A percentile compares a stretch with the other conserved stretches of the same genome.
Evolutionary conservation across 2,329 filamentous ascomycete genomes (phyloP).

Genomic region (Apiospora hydei): DNA sequence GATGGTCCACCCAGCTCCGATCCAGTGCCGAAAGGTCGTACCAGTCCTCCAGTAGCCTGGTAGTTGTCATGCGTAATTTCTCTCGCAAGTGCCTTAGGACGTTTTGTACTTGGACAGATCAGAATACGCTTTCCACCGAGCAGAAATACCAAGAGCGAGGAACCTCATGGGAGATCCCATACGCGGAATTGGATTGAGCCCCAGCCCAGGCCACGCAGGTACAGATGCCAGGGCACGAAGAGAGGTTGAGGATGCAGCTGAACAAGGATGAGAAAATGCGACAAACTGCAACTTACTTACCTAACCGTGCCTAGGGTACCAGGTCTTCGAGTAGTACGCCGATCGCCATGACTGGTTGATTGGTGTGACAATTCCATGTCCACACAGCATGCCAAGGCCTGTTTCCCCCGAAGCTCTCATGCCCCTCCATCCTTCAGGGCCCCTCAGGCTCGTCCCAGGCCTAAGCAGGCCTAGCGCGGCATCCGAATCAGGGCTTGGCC

Average conservation of each 20-base stretch:
- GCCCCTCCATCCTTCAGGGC: not conserved
- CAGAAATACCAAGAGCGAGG: no score
- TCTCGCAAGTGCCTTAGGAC: no score
- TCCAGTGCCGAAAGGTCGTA: not conserved
- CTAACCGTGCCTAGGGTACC: no score
- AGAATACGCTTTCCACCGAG: no score
- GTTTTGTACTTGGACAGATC: not conserved
- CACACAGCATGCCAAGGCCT: not conserved
- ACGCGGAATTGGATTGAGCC: no score
- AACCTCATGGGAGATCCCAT: no score
- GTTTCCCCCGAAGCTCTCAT: conserved; percentile 4
- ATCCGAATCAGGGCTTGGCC: not conserved
- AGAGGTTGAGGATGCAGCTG: no score
- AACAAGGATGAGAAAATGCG: no score
- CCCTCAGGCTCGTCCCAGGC: not conserved
- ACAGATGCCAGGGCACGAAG: no score
- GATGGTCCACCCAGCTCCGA: not conserved
- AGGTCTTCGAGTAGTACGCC: no score
- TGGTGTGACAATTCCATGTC: not conserved
- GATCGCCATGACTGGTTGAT: not conserved
- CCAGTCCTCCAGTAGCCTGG: not conserved
- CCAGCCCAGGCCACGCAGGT: no score
- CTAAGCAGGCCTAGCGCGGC: not conserved
- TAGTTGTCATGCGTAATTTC: not conserved
- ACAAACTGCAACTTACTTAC: no score